A percentile compares a stretch with the other conserved stretches of the same genome.
Evolutionary conservation across 148 eudicot species (phyloP).

Genomic region (Fallopia convolvulus): DNA sequence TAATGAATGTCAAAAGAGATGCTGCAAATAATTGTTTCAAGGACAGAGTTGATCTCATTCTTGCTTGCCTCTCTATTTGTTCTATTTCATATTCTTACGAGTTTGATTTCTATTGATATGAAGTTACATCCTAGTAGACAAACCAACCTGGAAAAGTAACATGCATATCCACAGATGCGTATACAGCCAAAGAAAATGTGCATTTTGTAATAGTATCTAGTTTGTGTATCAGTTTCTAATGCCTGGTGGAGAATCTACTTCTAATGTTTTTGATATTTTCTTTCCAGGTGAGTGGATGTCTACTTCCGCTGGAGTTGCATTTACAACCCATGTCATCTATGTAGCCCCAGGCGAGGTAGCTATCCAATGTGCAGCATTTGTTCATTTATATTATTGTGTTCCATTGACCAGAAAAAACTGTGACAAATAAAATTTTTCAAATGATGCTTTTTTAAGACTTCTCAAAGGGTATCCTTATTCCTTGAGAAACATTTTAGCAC

Average conservation of each 20-base stretch:
- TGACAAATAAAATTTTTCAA: background rate
- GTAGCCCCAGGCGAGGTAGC: slow-evolving; percentile 40
- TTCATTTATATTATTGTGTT: background rate
- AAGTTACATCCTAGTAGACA: background rate
- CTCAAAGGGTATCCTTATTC: background rate
- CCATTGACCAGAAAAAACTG: background rate
- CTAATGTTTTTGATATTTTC: background rate
- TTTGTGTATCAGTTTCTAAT: background rate
- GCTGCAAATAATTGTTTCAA: background rate
- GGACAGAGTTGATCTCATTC: background rate
- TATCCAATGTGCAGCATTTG: background rate
- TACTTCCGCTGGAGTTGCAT: slow-evolving; percentile 39
- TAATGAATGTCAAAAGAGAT: background rate
- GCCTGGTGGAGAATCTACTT: background rate
- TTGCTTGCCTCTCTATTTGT: background rate
- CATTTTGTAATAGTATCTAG: background rate
- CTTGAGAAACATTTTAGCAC: background rate
- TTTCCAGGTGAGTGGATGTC: slow-evolving; percentile 59
- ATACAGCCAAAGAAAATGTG: background rate
- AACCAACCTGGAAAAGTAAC: background rate
- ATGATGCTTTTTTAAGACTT: background rate
- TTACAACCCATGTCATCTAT: slow-evolving; percentile 39
- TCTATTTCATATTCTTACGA: background rate
- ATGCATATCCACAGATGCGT: background rate
- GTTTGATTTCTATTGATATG: background rate